A percentile compares a stretch with the other conserved stretches of the same genome.
These are phyloP conservation scores for Micromonas pusilla DNA, from an alignment of 139 green algal genomes.

Conservation along the genomic window DNA sequence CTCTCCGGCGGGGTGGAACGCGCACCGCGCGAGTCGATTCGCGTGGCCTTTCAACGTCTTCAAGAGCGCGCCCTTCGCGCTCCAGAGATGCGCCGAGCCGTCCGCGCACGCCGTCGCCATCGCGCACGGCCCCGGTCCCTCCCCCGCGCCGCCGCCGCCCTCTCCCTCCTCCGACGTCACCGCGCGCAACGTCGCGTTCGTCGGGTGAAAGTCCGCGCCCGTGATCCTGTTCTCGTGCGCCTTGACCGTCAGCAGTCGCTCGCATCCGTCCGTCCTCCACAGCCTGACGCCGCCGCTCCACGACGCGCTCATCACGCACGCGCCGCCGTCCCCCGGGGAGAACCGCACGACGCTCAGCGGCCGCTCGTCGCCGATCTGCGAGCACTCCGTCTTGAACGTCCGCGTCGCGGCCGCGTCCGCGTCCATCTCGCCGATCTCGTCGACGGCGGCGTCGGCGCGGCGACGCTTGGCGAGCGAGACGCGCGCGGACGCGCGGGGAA, in stretches of 20 bases:
- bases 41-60: slow-evolving; percentile 52
- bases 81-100: slow-evolving; percentile 53
- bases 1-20: slow-evolving; percentile 73
- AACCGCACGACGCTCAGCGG: slow-evolving; percentile 63
- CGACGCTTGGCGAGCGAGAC: slow-evolving; percentile 38
- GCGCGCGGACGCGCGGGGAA: slow-evolving; percentile 55
- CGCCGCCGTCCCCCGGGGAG: slow-evolving; percentile 56
- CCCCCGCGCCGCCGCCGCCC: neutral
- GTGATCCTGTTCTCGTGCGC: slow-evolving; percentile 74
- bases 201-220: slow-evolving; percentile 78
- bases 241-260: slow-evolving; percentile 44
- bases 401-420: neutral
- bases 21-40: slow-evolving; percentile 67
- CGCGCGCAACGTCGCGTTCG: too few relatives aligned
- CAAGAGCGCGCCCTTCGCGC: slow-evolving; percentile 2
- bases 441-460: slow-evolving; percentile 18
- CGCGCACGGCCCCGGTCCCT: neutral
- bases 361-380: slow-evolving; percentile 80
- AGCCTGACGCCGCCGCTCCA: slow-evolving; percentile 71
- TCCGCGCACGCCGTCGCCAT: slow-evolving; percentile 62
- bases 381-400: slow-evolving; percentile 38
- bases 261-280: slow-evolving; percentile 51
- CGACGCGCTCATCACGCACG: slow-evolving; percentile 52
- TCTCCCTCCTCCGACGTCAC: too few relatives aligned
- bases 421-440: slow-evolving; percentile 11